Conservation (phyloP, 179 eudicot species). For the Spinacia oleracea region DNA sequence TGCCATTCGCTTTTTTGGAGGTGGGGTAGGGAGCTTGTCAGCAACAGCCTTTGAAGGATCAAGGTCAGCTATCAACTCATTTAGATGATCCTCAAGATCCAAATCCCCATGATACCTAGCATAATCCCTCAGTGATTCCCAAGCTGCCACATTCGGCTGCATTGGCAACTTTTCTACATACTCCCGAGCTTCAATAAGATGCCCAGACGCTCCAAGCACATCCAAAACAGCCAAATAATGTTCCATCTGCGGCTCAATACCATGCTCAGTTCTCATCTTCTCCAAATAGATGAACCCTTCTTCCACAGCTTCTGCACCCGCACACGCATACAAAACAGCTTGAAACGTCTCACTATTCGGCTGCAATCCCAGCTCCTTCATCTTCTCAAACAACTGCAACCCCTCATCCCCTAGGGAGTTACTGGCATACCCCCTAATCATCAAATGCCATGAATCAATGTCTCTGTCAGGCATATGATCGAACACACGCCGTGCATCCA, state of each 20-base stretch:
- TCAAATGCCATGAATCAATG: conserved; percentile 63
- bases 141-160: conserved; percentile 31
- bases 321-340: conserved; percentile 38
- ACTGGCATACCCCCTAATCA: conserved; percentile 54
- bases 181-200: conserved; percentile 41
- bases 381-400: conserved; percentile 46
- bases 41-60: conserved; percentile 40
- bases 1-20: conserved; percentile 40
- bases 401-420: conserved; percentile 62
- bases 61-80: conserved; percentile 37
- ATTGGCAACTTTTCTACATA: conserved; percentile 35
- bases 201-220: conserved; percentile 50
- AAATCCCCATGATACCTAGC: conserved; percentile 46
- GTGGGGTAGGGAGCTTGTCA: conserved; percentile 38
- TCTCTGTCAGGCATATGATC: conserved; percentile 56
- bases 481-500: conserved; percentile 50
- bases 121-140: conserved; percentile 44
- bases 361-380: conserved; percentile 35
- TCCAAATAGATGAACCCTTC: conserved; percentile 41
- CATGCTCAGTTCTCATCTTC: conserved; percentile 41
- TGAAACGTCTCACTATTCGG: conserved; percentile 37
- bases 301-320: conserved; percentile 46
- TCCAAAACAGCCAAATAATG: conserved; percentile 42
- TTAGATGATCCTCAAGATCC: conserved; percentile 46
- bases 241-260: conserved; percentile 37